These are phyloP conservation scores for Leptomonas pyrrhocoris DNA, from an alignment of 208 protist genomes.

Conservation along the genomic window DNA sequence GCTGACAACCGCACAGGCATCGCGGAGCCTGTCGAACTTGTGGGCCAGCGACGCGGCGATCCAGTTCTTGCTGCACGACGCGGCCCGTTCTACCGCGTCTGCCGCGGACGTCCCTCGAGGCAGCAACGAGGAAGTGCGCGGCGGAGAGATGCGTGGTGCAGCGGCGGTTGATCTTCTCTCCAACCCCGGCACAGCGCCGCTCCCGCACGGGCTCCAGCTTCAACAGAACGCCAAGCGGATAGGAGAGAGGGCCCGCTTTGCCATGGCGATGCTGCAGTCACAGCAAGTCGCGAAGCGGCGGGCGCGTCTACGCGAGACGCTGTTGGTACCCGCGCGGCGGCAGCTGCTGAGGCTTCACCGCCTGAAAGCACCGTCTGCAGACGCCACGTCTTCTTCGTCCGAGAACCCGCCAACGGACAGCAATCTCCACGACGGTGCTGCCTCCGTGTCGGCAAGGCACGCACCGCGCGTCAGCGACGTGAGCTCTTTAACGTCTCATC, in stretches of 20 bases:
- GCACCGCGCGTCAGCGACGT: too few relatives aligned
- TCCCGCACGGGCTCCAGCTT: neutral
- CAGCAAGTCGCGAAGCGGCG: neutral
- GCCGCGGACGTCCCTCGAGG: neutral
- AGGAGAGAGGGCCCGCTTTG: neutral
- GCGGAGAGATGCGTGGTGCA: neutral
- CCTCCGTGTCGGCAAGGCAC: too few relatives aligned
- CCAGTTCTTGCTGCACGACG: conserved; percentile 11
- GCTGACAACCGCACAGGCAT: neutral
- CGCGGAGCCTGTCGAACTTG: neutral
- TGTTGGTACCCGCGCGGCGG: neutral
- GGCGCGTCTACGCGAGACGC: neutral
- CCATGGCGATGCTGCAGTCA: conserved; percentile 5
- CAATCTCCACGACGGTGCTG: too few relatives aligned
- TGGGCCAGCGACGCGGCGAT: conserved; percentile 14
- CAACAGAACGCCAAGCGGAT: neutral
- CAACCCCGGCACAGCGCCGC: neutral
- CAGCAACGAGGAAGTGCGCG: neutral
- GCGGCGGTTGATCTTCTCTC: neutral
- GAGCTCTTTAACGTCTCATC: too few relatives aligned
- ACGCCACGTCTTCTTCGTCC: too few relatives aligned
- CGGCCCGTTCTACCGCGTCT: neutral
- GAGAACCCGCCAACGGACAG: too few relatives aligned
- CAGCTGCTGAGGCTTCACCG: neutral
- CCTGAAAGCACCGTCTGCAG: neutral